A percentile compares a stretch with the other conserved stretches of the same genome.
phyloP scores from a whole-genome alignment of 139 green algal species.

The Chlamydomonas sp. region DNA sequence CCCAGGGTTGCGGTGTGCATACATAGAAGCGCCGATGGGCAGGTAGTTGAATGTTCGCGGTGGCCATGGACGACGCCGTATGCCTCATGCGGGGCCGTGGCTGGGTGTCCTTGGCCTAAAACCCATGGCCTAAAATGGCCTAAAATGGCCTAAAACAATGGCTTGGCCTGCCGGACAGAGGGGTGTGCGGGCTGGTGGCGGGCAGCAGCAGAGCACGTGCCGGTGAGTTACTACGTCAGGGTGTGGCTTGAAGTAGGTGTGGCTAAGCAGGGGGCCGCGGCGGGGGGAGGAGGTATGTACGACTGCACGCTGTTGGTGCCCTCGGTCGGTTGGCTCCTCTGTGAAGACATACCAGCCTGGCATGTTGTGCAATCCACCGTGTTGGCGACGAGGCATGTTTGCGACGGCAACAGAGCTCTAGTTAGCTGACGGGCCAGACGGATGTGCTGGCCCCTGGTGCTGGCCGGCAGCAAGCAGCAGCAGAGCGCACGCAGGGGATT shows the following conservation, averaged over 20 bases:
- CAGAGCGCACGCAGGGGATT: background rate
- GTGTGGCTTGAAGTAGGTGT: too few species aligned
- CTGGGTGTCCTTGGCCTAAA: too few species aligned
- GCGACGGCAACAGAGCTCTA: too few species aligned
- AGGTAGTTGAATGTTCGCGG: background rate
- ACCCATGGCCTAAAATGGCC: too few species aligned
- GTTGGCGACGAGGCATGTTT: background rate
- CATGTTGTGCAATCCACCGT: background rate
- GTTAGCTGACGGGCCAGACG: background rate
- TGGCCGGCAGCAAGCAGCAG: background rate
- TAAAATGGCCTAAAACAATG: too few species aligned
- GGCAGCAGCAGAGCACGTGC: too few species aligned
- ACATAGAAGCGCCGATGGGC: background rate
- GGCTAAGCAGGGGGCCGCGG: background rate
- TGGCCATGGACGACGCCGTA: background rate
- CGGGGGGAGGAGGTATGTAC: background rate
- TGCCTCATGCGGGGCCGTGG: background rate
- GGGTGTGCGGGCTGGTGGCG: too few species aligned
- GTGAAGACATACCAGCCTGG: conserved; percentile 15
- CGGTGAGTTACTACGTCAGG: too few species aligned
- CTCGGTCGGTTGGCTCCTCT: conserved; percentile 10
- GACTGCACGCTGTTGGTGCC: background rate
- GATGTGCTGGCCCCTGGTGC: background rate
- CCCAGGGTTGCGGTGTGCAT: background rate
- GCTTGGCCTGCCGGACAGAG: too few species aligned